Evolutionary conservation across 2,329 filamentous ascomycete genomes (phyloP), one percentile per base, ranked within the genome.

Genomic region (Sporothrix euskadiensis): DNA sequence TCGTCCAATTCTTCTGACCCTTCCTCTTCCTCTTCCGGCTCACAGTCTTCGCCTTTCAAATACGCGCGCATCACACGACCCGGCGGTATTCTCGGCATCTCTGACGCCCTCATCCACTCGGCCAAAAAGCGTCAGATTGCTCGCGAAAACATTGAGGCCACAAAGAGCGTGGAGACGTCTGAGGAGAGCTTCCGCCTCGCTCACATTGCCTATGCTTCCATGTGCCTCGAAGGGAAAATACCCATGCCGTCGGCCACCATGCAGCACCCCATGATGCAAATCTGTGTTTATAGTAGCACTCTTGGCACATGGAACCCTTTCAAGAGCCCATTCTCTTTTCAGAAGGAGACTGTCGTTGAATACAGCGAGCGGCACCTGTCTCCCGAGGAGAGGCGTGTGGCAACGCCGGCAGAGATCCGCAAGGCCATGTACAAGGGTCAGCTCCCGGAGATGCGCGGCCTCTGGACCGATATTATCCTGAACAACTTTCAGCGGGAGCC

Each of bases 301-400:
- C 6, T 19, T 3, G 35, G 30, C 5, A 44, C 7, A 12, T 44
- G 61, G n/a, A 10, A 41, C 10, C n/a, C 35, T 22, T 39, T 4
- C 16, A 6, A 10, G n/a, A 19, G 19, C 56, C 56, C 56, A 4
- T 49, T 49, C 14, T 19, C 6, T 14, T 16, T 47, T 9, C 41
- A 47, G 10, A 9, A 4, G 4, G 59, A 69, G 63, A 56, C 73
- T 4, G 54, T 68, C 3, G 1, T 54, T 22, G 66, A 72, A 49
- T 75, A 22, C 57, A 54, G 71, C 12, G 75, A 75, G 1, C 56
- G 44, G 12, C n/a, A 47, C 5, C 65, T 75, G 22, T 44, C 73
- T 3, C 4, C 32, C 1, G 54, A 12, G 16, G 75, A 75, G 66
- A n/a, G 49, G 16, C 41, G 22, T 0, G 72, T 75, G n/a, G 72